Base-by-base conservation (phyloP, 2,329 filamentous ascomycete genomes). In the Pezicula neosporulosa region DNA sequence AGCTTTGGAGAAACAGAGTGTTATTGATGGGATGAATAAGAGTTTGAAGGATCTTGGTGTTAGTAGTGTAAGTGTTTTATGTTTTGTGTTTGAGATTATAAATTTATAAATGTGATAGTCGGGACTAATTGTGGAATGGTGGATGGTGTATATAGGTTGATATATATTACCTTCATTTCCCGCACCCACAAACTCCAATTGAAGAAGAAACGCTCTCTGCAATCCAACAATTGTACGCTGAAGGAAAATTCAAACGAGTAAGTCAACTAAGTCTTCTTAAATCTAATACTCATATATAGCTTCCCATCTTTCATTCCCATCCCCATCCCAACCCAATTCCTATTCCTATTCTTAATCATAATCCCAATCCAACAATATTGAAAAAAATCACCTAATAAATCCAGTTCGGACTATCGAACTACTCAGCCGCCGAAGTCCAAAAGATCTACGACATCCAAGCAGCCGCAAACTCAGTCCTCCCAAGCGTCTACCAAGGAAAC, bases 341-440 rank as follows among this genome's bases (percentile, higher is more conserved):
- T n/a, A n/a, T n/a, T n/a, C n/a, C n/a, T n/a, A n/a, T n/a, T n/a
- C n/a, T n/a, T n/a, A n/a, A n/a, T n/a, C n/a, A n/a, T n/a, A n/a
- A n/a, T n/a, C n/a, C n/a, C n/a, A n/a, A n/a, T n/a, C n/a, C n/a
- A n/a, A n/a, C n/a, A n/a, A n/a, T n/a, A n/a, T n/a, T n/a, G n/a
- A n/a, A n/a, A n/a, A n/a, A n/a, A n/a, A n/a, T n/a, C n/a, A n/a
- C n/a, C n/a, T n/a, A n/a, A n/a, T n/a, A n/a, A n/a, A n/a, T n/a
- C n/a, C n/a, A 59, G 52, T 64, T 69, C 39, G 69, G 69, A 7
- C 50, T 71, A n/a, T 67, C 60, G 45, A 70, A 70, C 52, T 71
- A 62, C 55, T 53, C 46, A 7, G 44, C 63, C 4, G 51, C 43
- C 5, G 58, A 67, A 10, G 58, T 70, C 33, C 58, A 63, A 15